Conservation (phyloP, 2,329 filamentous ascomycete genomes). For the Clonostachys sp. region DNA sequence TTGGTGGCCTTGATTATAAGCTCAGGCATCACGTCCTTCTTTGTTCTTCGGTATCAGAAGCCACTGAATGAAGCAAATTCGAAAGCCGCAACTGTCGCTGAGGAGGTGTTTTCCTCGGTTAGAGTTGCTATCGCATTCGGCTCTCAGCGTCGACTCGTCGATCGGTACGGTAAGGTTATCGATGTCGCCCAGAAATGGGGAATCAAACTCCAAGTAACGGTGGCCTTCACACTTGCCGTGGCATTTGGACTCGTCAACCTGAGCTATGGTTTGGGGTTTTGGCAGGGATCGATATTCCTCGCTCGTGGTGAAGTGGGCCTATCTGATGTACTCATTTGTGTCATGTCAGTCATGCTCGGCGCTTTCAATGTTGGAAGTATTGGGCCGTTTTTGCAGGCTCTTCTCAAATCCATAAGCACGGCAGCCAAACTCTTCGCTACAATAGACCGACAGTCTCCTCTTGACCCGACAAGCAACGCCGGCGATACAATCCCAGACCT, state of each 20-base stretch:
- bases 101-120: constrained; percentile 65
- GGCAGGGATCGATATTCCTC: constrained; percentile 77
- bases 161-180: constrained; percentile 77
- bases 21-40: constrained; percentile 69
- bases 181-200: background rate
- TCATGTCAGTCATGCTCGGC: constrained; percentile 89
- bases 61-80: constrained; percentile 75
- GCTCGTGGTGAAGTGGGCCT: constrained; percentile 41
- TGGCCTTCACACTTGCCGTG: constrained; percentile 74
- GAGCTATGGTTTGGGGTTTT: constrained; percentile 85
- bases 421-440: constrained; percentile 91
- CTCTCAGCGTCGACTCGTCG: constrained; percentile 86
- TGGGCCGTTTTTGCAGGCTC: constrained; percentile 80
- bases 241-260: constrained; percentile 83
- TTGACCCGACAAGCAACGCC: background rate
- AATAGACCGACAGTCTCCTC: constrained; percentile 69
- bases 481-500: constrained; percentile 48
- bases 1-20: constrained; percentile 74
- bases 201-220: constrained; percentile 56
- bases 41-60: constrained; percentile 80
- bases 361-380: constrained; percentile 89
- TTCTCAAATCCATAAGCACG: constrained; percentile 77
- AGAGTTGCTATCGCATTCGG: constrained; percentile 90
- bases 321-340: constrained; percentile 58
- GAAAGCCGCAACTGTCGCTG: constrained; percentile 74